A percentile compares a stretch with the other conserved stretches of the same genome.
These are phyloP conservation scores for Zoysia matrella DNA, from an alignment of 202 grass and related monocot species.

Conservation along the genomic window DNA sequence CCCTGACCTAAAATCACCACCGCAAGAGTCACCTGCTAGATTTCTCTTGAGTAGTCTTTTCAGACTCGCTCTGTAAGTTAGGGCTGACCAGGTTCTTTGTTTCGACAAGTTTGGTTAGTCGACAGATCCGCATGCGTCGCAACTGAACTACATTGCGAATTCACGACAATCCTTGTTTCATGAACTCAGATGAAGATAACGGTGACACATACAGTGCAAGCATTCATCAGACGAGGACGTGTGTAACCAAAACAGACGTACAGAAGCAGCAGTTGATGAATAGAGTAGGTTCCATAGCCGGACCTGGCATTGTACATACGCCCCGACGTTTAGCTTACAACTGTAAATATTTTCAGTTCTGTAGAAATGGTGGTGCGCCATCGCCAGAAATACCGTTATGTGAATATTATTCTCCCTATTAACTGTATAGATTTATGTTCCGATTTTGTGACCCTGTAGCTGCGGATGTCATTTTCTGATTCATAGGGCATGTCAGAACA, in stretches of 20 bases:
- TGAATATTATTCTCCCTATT: not conserved
- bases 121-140: not conserved
- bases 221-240: slow-evolving; percentile 6
- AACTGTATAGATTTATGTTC: not conserved
- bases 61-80: slow-evolving; percentile 61
- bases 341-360: slow-evolving; percentile 17
- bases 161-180: not conserved
- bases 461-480: slow-evolving; percentile 6
- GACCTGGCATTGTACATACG: slow-evolving; percentile 25
- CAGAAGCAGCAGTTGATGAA: slow-evolving; percentile 38
- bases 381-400: slow-evolving; percentile 5
- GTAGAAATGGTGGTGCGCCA: not conserved
- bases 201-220: not conserved
- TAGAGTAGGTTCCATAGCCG: slow-evolving; percentile 41
- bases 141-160: not conserved
- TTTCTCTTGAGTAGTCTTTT: slow-evolving; percentile 92
- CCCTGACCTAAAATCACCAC: slow-evolving; percentile 35
- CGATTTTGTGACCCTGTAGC: not conserved
- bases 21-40: slow-evolving; percentile 56
- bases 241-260: slow-evolving; percentile 12
- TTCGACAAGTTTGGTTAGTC: not conserved
- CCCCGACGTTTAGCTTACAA: not conserved
- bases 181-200: slow-evolving; percentile 2
- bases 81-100: slow-evolving; percentile 56
- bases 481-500: not conserved